Evolutionary conservation across 768 basidiomycete genomes (phyloP), one percentile per base, ranked within the genome.

Genomic region (Crassisporium funariophilum): DNA sequence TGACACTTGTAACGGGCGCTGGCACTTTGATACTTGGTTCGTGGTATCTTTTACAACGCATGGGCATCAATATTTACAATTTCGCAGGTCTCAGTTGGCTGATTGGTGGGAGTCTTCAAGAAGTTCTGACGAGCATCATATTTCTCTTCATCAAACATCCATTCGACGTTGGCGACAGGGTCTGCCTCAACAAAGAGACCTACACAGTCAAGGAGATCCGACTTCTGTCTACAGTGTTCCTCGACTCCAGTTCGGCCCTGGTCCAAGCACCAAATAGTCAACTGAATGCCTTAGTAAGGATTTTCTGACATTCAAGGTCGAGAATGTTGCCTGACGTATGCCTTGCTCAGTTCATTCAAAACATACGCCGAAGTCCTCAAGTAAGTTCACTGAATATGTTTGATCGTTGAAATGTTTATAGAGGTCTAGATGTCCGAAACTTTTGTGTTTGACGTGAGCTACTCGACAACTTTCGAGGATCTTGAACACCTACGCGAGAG

Each of bases 161-260:
- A 0, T 88, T 84, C 72, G 88, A 91, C 64, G 88, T 91, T 19
- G 86, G 87, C 19, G 90, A 92, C 66, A 70, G 85, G 36, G 76
- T 95, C 40, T 69, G 67, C 41, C 51, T 86, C 36, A 67, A 71
- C 44, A 73, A 72, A 20, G 69, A 75, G 24, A 70, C 60, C 6
- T 93, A 88, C 62, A 88, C 87, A 0, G 91, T 95, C 50, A 89
- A 88, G 60, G 91, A 94, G 65, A 95, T 97, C 64, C 77, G 86
- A 21, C 76, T 97, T 22, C 76, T 95, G 46, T 88, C 82, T 45
- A 91, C 86, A 6, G 70, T 89, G 31, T 82, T 92, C 64, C 60
- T 86, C 37, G 82, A 90, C 59, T 63, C 68, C 5, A 75, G 77
- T 47, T 79, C 78, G 19, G 75, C 77, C 29, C 64, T 71, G 20